Evolutionary conservation across 192 early-diverging fungal genomes (phyloP).

Genomic region (Entomortierella parvispora): DNA sequence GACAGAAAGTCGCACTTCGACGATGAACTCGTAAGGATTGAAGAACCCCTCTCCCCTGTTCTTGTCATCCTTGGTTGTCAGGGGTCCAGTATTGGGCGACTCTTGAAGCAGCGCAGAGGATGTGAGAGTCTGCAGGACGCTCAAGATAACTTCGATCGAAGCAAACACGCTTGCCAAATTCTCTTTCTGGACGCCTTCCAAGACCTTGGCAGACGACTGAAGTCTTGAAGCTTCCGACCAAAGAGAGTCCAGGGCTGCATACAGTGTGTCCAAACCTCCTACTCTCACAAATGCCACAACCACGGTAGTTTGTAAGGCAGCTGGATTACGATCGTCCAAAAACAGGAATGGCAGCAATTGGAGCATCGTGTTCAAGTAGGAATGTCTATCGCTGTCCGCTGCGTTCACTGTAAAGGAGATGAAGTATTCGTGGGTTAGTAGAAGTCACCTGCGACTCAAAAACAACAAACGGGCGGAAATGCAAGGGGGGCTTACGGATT

Average conservation of each 20-base stretch:
- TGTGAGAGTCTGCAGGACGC: constrained; percentile 72
- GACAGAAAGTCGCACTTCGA: constrained; percentile 67
- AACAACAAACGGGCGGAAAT: too few relatives aligned
- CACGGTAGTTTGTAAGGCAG: constrained; percentile 69
- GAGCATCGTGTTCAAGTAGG: constrained; percentile 67
- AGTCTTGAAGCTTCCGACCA: constrained; percentile 58
- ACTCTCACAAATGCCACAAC: constrained; percentile 69
- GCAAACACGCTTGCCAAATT: constrained; percentile 50
- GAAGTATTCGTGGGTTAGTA: not conserved
- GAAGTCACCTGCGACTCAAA: too few relatives aligned
- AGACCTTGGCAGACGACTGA: constrained; percentile 19
- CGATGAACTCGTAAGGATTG: constrained; percentile 75
- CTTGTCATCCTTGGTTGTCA: constrained; percentile 68
- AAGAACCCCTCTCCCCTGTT: constrained; percentile 68
- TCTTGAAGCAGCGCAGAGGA: constrained; percentile 80
- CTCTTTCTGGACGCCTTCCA: constrained; percentile 54
- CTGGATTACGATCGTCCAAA: constrained; percentile 67
- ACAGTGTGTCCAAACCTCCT: constrained; percentile 63
- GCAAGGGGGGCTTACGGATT: constrained; percentile 54
- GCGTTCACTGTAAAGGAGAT: constrained; percentile 8
- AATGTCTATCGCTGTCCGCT: constrained; percentile 56
- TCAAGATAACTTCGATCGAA: constrained; percentile 66
- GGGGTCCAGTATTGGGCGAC: constrained; percentile 69
- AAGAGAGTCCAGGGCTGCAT: constrained; percentile 53
- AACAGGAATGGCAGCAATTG: constrained; percentile 65